These are phyloP conservation scores for Phytomonas sp. DNA, from an alignment of 208 protist species.

Conservation along the genomic window DNA sequence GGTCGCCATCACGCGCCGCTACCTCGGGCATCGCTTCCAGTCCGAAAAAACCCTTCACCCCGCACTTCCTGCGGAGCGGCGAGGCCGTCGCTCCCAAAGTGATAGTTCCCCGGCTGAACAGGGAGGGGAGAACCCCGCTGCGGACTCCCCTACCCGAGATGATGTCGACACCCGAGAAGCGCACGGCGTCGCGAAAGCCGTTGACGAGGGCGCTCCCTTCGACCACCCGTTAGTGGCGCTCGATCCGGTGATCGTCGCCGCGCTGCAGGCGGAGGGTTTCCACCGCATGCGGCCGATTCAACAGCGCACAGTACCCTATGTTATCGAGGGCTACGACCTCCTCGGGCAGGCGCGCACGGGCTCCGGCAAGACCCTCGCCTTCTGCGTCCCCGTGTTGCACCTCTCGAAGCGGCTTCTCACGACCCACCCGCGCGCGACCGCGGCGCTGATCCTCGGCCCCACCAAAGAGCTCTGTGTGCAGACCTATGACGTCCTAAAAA, in stretches of 20 bases:
- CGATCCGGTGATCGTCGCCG: conserved; percentile 35
- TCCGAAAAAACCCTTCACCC: conserved; percentile 13
- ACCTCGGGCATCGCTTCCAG: conserved; percentile 29
- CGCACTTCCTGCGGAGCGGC: neutral
- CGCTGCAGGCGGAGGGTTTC: conserved; percentile 63
- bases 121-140: neutral
- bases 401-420: conserved; percentile 30
- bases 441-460: conserved; percentile 81
- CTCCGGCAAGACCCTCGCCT: conserved; percentile 92
- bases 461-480: conserved; percentile 93
- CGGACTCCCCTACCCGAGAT: neutral
- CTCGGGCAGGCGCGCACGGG: conserved; percentile 91
- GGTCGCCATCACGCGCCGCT: conserved; percentile 28
- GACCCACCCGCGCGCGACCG: conserved; percentile 30
- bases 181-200: conserved; percentile 1
- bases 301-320: conserved; percentile 87
- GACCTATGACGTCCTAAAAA: conserved; percentile 78
- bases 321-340: conserved; percentile 85
- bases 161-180: neutral
- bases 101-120: neutral
- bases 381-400: conserved; percentile 93
- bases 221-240: conserved; percentile 69
- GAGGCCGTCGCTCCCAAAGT: neutral
- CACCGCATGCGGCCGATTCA: conserved; percentile 92
- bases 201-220: conserved; percentile 44